phyloP scores from a whole-genome alignment of 352 stramenopile species.

The Albugo laibachii region DNA sequence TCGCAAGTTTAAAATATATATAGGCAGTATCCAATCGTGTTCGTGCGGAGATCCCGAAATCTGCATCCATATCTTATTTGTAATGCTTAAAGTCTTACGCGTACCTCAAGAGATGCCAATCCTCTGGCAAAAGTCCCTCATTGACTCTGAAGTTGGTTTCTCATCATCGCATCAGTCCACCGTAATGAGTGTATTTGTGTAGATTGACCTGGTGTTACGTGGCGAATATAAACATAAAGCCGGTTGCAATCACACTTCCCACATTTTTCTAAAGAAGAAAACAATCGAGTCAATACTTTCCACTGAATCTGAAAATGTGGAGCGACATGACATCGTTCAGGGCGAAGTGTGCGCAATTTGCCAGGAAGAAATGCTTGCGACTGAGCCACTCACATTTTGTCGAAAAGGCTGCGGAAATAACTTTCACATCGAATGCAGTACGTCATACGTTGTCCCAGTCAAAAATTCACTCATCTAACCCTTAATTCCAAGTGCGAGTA shows the following conservation, averaged over 20 bases:
- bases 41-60: conserved; percentile 52
- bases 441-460: conserved; percentile 1
- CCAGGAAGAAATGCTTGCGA: conserved; percentile 54
- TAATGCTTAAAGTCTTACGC: conserved; percentile 70
- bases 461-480: background rate
- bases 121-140: conserved; percentile 72
- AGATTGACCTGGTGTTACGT: conserved; percentile 45
- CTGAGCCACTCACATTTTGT: conserved; percentile 48
- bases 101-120: conserved; percentile 40
- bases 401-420: conserved; percentile 59
- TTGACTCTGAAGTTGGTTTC: conserved; percentile 44
- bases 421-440: conserved; percentile 52
- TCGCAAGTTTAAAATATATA: conserved; percentile 61
- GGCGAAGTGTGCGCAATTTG: conserved; percentile 73
- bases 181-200: background rate
- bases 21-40: conserved; percentile 46
- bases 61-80: conserved; percentile 71
- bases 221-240: conserved; percentile 32
- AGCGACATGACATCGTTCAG: conserved; percentile 34
- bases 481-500: conserved; percentile 35
- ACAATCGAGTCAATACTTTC: conserved; percentile 3
- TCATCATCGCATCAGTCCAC: background rate
- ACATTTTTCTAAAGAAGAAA: conserved; percentile 24
- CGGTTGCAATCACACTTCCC: conserved; percentile 7
- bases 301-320: conserved; percentile 13